Evolutionary conservation across 108 stramenopile species (phyloP).

Genomic region (Conticribra weissflogii): DNA sequence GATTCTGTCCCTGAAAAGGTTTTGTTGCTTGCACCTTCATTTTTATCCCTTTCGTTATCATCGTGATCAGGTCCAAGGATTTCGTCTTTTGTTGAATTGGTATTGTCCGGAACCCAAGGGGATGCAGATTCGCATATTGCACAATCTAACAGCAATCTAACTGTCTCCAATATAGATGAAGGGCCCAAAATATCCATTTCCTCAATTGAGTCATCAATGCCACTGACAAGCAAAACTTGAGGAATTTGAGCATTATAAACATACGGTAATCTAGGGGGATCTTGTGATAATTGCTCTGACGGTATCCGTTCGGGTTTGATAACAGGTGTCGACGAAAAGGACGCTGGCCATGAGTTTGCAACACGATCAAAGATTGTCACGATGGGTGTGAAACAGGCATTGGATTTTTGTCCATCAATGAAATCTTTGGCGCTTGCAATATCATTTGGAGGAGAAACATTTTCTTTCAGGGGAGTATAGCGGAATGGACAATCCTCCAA

Average conservation of each 20-base stretch:
- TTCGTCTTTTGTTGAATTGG: not conserved
- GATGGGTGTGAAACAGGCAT: conserved; percentile 29
- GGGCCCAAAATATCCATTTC: conserved; percentile 20
- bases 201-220: conserved; percentile 6
- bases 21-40: no score
- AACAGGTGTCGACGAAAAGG: no score
- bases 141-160: conserved; percentile 31
- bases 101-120: conserved; percentile 14
- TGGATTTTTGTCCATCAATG: no score
- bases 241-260: not conserved
- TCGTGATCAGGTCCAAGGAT: not conserved
- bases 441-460: not conserved
- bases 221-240: conserved; percentile 19
- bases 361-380: conserved; percentile 30
- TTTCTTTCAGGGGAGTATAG: not conserved
- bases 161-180: conserved; percentile 14
- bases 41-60: not conserved
- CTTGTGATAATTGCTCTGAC: not conserved
- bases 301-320: no score
- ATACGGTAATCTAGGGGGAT: not conserved
- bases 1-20: conserved; percentile 1
- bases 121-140: conserved; percentile 32
- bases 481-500: not conserved
- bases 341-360: conserved; percentile 4
- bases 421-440: not conserved